Conservation (phyloP, 805 yeast species). For the Saccharomycopsis schoenii region DNA sequence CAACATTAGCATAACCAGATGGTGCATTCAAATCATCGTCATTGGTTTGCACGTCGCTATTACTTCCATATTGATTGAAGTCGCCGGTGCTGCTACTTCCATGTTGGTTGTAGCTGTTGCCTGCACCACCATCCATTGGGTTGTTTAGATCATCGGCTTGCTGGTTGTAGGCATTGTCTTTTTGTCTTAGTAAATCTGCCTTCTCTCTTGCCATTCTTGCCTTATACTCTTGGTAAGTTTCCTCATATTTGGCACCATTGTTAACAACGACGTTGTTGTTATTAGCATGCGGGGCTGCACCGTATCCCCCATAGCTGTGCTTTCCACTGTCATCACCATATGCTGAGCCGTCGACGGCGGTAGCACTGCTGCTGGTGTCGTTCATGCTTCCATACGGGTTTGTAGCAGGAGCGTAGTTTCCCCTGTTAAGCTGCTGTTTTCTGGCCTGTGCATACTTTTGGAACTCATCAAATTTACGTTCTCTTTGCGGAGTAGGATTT, state of each 20-base stretch:
- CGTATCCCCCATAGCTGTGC: not conserved
- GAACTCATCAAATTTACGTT: slow-evolving; percentile 13
- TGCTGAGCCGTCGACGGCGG: not conserved
- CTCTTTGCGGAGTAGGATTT: not conserved
- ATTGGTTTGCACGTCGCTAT: not conserved
- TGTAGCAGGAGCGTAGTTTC: not conserved
- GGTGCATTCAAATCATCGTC: slow-evolving; percentile 20
- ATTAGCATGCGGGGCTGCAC: not conserved
- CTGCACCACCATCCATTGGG: not conserved
- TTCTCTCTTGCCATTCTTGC: slow-evolving; percentile 7
- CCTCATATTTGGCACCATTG: slow-evolving; percentile 7
- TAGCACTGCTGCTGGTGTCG: not conserved
- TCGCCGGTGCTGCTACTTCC: too few relatives aligned
- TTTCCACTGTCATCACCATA: not conserved
- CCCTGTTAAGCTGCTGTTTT: not conserved
- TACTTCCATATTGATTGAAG: not conserved
- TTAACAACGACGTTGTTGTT: not conserved
- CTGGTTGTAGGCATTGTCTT: not conserved
- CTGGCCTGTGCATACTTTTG: slow-evolving; percentile 5
- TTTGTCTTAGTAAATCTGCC: not conserved
- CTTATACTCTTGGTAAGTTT: slow-evolving; percentile 16
- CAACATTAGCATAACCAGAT: slow-evolving; percentile 1
- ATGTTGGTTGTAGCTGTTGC: not conserved
- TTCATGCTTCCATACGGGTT: not conserved
- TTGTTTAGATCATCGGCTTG: slow-evolving; percentile 25